Evolutionary conservation across 352 stramenopile genomes (phyloP).

Genomic region (Phytopythium chamaehyphon): DNA sequence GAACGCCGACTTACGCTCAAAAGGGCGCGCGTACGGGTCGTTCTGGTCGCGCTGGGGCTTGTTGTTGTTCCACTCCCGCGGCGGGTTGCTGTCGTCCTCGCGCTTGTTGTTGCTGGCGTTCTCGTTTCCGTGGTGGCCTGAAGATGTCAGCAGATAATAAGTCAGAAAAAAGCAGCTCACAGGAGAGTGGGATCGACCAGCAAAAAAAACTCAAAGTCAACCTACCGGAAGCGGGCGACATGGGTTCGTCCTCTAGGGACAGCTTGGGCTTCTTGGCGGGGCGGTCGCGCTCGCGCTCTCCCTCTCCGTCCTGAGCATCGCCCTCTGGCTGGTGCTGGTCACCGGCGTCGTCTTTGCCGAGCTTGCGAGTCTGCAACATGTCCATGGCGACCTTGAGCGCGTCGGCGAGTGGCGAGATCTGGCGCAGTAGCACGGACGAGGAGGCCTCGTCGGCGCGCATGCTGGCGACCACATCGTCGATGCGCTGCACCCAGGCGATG

Average conservation of each 20-base stretch:
- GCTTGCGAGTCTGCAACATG: constrained; percentile 4
- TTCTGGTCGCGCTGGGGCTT: constrained; percentile 6
- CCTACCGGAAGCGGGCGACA: constrained; percentile 1
- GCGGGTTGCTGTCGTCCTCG: constrained; percentile 9
- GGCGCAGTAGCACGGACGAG: constrained; percentile 52
- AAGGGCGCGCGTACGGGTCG: background rate
- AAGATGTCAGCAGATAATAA: background rate
- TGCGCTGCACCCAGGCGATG: constrained; percentile 36
- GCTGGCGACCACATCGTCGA: constrained; percentile 28
- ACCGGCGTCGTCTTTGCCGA: constrained; percentile 8
- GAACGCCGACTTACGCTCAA: constrained; percentile 6
- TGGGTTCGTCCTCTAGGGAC: background rate
- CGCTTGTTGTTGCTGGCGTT: constrained; percentile 6
- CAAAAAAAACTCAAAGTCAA: background rate
- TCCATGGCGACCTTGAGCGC: constrained; percentile 34
- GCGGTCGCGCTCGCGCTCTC: constrained; percentile 22
- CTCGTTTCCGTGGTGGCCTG: constrained; percentile 1
- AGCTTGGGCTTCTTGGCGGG: constrained; percentile 26
- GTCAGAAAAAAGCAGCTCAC: background rate
- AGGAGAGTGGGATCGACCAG: too few species aligned
- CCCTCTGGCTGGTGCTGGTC: constrained; percentile 25
- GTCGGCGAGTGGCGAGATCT: constrained; percentile 52
- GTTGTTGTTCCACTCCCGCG: constrained; percentile 7
- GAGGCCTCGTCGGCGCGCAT: constrained; percentile 46
- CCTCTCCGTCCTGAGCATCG: constrained; percentile 1